Evolutionary conservation across 2,329 filamentous ascomycete genomes (phyloP).

Genomic region (Sporothrix schenckii): DNA sequence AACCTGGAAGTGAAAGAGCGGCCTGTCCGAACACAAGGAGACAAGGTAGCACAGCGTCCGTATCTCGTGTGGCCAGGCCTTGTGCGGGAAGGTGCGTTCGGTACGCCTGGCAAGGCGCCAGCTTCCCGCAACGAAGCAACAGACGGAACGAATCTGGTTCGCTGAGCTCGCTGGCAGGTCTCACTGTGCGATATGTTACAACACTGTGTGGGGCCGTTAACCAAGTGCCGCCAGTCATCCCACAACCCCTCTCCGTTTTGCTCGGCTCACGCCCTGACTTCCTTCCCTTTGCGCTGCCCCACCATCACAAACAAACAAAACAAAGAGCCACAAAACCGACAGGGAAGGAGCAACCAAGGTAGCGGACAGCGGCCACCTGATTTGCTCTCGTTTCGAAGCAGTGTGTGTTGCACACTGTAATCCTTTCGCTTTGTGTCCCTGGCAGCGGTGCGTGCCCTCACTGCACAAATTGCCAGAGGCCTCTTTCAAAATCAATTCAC

Average conservation of each 20-base stretch:
- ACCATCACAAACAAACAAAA: conserved; percentile 35
- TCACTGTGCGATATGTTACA: background rate
- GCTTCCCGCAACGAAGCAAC: background rate
- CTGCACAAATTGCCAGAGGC: background rate
- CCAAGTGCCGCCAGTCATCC: conserved; percentile 12
- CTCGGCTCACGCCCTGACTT: background rate
- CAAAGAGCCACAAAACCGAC: conserved; percentile 24
- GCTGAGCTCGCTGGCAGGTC: background rate
- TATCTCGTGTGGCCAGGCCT: background rate
- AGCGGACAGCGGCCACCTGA: background rate
- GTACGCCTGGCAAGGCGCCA: conserved; percentile 18
- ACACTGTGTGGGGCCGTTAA: conserved; percentile 26
- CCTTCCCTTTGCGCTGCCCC: conserved; percentile 27
- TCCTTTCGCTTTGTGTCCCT: background rate
- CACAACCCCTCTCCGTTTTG: conserved; percentile 22
- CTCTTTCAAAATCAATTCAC: background rate
- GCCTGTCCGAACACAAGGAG: too few species aligned
- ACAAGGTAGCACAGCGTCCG: too few species aligned
- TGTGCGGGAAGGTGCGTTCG: background rate
- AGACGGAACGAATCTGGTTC: too few species aligned
- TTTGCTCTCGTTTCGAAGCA: background rate
- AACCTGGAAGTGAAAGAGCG: background rate
- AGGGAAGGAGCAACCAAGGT: background rate
- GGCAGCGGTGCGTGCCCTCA: conserved; percentile 3
- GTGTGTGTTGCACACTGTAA: background rate